Percentiles rank a stretch among this genome's conserved stretches.
Evolutionary conservation across 768 basidiomycete genomes (phyloP).

Genomic region (Leccinum variicolor): DNA sequence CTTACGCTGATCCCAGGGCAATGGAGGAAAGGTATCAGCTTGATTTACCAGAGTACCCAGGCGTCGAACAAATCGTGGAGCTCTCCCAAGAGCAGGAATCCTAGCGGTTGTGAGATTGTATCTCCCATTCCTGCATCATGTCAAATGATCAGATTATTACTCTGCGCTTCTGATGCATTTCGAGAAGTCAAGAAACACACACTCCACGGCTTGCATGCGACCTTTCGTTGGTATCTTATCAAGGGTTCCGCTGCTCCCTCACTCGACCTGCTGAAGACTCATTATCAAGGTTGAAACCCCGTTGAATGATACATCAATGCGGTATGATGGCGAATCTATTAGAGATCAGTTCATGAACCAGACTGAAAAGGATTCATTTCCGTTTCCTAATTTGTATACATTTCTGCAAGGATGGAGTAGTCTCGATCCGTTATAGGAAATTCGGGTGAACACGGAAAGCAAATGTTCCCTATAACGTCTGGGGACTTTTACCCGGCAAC

Average conservation of each 20-base stretch:
- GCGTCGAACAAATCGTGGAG: conserved; percentile 82
- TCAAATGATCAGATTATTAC: neutral
- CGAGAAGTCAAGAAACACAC: neutral
- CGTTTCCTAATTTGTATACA: neutral
- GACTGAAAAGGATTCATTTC: neutral
- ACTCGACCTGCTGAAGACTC: too few species aligned
- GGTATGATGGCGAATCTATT: neutral
- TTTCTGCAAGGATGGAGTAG: neutral
- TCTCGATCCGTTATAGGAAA: too few species aligned
- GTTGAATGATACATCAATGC: neutral
- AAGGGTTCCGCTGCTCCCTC: too few species aligned
- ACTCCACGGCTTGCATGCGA: neutral
- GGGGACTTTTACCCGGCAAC: too few species aligned
- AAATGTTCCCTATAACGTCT: too few species aligned
- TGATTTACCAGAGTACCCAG: conserved; percentile 80
- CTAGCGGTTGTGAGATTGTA: conserved; percentile 5
- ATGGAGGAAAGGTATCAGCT: conserved; percentile 73
- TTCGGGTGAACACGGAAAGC: too few species aligned
- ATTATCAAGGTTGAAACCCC: too few species aligned
- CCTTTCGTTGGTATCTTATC: neutral
- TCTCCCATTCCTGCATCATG: neutral
- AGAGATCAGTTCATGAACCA: neutral
- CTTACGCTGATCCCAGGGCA: conserved; percentile 39
- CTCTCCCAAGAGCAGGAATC: conserved; percentile 31
- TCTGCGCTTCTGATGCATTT: neutral